These are phyloP conservation scores for Lophium mytilinum DNA, from an alignment of 495 filamentous ascomycete genomes.

Conservation along the genomic window DNA sequence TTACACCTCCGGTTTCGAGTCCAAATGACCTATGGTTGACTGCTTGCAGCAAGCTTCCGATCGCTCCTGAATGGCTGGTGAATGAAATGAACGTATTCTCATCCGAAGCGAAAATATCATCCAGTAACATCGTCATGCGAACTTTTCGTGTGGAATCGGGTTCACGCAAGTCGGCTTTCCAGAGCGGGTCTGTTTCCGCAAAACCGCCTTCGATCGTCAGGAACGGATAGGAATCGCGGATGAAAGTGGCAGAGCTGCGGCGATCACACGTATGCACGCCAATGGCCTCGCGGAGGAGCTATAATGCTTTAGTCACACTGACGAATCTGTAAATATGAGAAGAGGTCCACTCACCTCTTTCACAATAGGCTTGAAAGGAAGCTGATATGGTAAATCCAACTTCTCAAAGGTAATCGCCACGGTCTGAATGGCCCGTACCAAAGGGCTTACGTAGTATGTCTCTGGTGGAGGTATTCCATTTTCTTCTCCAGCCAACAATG, in stretches of 20 bases:
- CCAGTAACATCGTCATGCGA: constrained; percentile 49
- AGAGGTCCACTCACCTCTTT: constrained; percentile 26
- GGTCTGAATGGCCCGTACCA: constrained; percentile 29
- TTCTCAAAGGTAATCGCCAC: constrained; percentile 24
- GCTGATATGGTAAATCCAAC: constrained; percentile 11
- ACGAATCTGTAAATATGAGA: too few relatives aligned
- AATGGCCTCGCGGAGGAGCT: constrained; percentile 57
- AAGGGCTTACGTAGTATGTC: constrained; percentile 28
- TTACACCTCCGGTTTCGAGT: constrained; percentile 30
- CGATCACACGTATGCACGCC: constrained; percentile 77
- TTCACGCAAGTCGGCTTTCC: constrained; percentile 29
- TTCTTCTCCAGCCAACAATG: constrained; percentile 10
- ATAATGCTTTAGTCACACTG: background rate
- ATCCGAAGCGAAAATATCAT: constrained; percentile 56
- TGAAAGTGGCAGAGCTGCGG: constrained; percentile 48
- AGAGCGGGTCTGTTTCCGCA: constrained; percentile 33
- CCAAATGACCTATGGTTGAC: constrained; percentile 28
- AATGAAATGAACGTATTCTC: constrained; percentile 31
- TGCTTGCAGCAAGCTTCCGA: constrained; percentile 27
- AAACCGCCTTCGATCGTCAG: constrained; percentile 58
- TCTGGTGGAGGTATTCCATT: constrained; percentile 27
- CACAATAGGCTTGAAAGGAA: constrained; percentile 20
- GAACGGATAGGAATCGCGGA: constrained; percentile 46
- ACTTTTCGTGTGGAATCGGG: constrained; percentile 43
- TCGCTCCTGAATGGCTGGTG: constrained; percentile 32